These are phyloP conservation scores for Malus hybrid DNA, from an alignment of 331 rosid genomes.

Conservation along the genomic window DNA sequence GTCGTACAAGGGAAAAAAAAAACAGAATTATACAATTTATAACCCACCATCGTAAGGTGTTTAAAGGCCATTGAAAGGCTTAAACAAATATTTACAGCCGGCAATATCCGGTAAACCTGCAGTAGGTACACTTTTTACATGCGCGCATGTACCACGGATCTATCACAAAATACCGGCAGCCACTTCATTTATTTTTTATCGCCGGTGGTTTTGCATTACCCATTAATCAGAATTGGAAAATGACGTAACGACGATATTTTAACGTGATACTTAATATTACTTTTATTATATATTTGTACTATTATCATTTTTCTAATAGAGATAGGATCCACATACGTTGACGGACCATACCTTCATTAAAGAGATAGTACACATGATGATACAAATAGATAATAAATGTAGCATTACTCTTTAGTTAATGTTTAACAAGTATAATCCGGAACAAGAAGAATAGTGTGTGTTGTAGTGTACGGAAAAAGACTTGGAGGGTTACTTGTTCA, in stretches of 20 bases:
- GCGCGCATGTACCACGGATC: slow-evolving; percentile 32
- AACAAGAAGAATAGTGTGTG: slow-evolving; percentile 9
- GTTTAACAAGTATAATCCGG: slow-evolving; percentile 5
- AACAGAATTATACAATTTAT: not conserved
- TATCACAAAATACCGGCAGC: slow-evolving; percentile 43
- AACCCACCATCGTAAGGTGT: not conserved
- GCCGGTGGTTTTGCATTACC: slow-evolving; percentile 33
- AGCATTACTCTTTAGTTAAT: slow-evolving; percentile 13
- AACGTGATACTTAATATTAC: not conserved
- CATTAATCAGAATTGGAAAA: slow-evolving; percentile 27
- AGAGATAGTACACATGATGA: too few species aligned
- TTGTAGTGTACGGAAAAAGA: slow-evolving; percentile 34
- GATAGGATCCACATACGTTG: accelerated
- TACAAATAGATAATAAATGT: too few species aligned
- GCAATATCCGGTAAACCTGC: slow-evolving; percentile 65
- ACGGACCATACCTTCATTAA: too few species aligned
- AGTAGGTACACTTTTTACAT: slow-evolving; percentile 14
- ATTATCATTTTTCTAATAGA: too few species aligned
- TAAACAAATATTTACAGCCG: slow-evolving; percentile 29
- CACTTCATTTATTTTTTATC: slow-evolving; percentile 5
- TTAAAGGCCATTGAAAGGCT: slow-evolving; percentile 11
- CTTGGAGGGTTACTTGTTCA: slow-evolving; percentile 23
- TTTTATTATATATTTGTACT: accelerated
- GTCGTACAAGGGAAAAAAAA: slow-evolving; percentile 39
- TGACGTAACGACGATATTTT: slow-evolving; percentile 9